phyloP scores from a whole-genome alignment of 140 eudicot genomes.

The Oenanthe javanica region DNA sequence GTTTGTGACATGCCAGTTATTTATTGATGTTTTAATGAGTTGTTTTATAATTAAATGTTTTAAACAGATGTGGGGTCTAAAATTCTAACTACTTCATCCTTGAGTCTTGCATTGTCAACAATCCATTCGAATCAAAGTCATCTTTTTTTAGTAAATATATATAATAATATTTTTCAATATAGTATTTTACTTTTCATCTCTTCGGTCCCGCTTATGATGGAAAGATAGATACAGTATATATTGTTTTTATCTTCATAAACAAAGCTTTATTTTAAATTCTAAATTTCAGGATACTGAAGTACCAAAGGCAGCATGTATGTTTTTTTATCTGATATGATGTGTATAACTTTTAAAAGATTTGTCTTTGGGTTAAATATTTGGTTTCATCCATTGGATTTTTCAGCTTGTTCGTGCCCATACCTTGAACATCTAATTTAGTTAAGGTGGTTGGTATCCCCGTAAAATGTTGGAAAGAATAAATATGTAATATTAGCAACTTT shows the following conservation, averaged over 20 bases:
- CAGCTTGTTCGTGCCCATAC: neutral
- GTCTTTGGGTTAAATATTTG: neutral
- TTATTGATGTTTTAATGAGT: neutral
- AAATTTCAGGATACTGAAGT: neutral
- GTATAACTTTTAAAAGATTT: neutral
- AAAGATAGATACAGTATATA: neutral
- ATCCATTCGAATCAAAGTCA: neutral
- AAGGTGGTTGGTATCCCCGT: neutral
- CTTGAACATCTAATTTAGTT: neutral
- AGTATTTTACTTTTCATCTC: neutral
- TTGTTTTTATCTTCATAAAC: too few species aligned
- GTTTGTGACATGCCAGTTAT: slow-evolving; percentile 2
- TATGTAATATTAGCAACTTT: slow-evolving; percentile 18
- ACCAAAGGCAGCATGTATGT: neutral
- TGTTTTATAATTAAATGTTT: neutral
- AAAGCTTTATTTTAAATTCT: neutral
- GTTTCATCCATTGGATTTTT: neutral
- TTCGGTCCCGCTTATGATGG: neutral
- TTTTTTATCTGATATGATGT: neutral
- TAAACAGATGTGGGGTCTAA: neutral
- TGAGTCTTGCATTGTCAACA: neutral
- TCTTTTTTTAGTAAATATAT: neutral
- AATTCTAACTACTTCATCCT: neutral
- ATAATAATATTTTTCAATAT: neutral
- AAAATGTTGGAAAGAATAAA: neutral